These are phyloP conservation scores for Pistacia vera DNA, from an alignment of 345 rosid genomes.

Conservation along the genomic window DNA sequence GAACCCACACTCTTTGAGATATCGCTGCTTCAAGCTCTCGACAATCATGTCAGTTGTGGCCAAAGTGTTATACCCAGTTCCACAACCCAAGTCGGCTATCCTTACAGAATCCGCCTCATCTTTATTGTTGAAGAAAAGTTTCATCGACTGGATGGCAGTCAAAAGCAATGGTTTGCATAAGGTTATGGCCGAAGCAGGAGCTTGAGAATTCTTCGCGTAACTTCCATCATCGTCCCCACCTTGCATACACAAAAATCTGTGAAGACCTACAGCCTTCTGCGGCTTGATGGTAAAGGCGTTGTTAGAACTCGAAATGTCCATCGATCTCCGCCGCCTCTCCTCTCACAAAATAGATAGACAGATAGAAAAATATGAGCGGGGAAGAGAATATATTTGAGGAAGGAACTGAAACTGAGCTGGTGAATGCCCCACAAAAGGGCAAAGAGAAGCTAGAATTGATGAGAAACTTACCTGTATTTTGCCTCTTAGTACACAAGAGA, in stretches of 20 bases:
- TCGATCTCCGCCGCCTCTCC: neutral
- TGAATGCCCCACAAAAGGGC: slow-evolving; percentile 9
- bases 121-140: slow-evolving; percentile 22
- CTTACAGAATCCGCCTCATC: slow-evolving; percentile 30
- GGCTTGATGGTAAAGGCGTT: no score
- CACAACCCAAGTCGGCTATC: slow-evolving; percentile 63
- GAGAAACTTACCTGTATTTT: neutral
- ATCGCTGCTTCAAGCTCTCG: slow-evolving; percentile 38
- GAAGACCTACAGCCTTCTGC: slow-evolving; percentile 33
- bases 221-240: slow-evolving; percentile 60
- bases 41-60: slow-evolving; percentile 46
- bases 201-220: slow-evolving; percentile 57
- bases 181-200: slow-evolving; percentile 53
- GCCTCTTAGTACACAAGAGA: neutral
- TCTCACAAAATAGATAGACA: neutral
- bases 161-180: slow-evolving; percentile 57
- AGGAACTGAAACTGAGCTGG: neutral
- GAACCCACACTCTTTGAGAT: slow-evolving; percentile 29
- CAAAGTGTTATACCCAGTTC: slow-evolving; percentile 58
- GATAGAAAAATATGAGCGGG: neutral
- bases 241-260: slow-evolving; percentile 56
- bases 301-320: slow-evolving; percentile 32
- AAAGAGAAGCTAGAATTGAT: neutral
- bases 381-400: neutral
- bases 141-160: slow-evolving; percentile 41